Conservation (phyloP, 805 yeast species). For the Spathaspora hagerdaliae region DNA sequence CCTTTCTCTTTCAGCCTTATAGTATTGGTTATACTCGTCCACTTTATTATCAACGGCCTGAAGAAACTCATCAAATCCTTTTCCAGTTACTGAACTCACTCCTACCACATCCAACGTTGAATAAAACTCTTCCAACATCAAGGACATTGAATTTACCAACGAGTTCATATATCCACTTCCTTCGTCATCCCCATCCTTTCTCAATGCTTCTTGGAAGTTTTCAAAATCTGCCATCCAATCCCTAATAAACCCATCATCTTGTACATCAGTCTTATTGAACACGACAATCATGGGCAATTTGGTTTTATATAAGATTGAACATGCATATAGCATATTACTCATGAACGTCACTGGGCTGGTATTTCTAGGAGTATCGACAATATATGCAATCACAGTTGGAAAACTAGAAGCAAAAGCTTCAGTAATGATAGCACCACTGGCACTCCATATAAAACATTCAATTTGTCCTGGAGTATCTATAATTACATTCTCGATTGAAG, state of each 20-base stretch:
- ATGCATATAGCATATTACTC: slow-evolving; percentile 97
- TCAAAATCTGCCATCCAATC: slow-evolving; percentile 99
- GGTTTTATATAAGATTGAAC: slow-evolving; percentile 93
- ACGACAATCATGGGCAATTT: slow-evolving; percentile 95
- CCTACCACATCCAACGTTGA: slow-evolving; percentile 87
- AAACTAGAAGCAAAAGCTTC: slow-evolving; percentile 94
- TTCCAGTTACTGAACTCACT: slow-evolving; percentile 92
- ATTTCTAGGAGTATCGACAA: slow-evolving; percentile 94
- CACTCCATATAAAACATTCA: slow-evolving; percentile 98
- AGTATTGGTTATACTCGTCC: slow-evolving; percentile 79
- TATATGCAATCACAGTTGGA: slow-evolving; percentile 94
- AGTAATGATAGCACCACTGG: slow-evolving; percentile 93
- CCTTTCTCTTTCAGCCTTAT: slow-evolving; percentile 81
- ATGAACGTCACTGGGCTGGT: slow-evolving; percentile 94
- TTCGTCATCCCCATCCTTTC: slow-evolving; percentile 56
- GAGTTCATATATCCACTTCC: slow-evolving; percentile 93
- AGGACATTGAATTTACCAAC: slow-evolving; percentile 87
- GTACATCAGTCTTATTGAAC: slow-evolving; percentile 90
- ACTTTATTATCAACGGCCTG: slow-evolving; percentile 82
- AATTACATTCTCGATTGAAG: slow-evolving; percentile 59
- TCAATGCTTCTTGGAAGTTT: slow-evolving; percentile 76
- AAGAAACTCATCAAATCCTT: slow-evolving; percentile 88
- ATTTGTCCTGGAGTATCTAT: slow-evolving; percentile 99
- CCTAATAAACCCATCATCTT: slow-evolving; percentile 79
- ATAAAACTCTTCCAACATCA: slow-evolving; percentile 94